Conservation (phyloP, 495 filamentous ascomycete genomes). For the Hypoxylon rickii region DNA sequence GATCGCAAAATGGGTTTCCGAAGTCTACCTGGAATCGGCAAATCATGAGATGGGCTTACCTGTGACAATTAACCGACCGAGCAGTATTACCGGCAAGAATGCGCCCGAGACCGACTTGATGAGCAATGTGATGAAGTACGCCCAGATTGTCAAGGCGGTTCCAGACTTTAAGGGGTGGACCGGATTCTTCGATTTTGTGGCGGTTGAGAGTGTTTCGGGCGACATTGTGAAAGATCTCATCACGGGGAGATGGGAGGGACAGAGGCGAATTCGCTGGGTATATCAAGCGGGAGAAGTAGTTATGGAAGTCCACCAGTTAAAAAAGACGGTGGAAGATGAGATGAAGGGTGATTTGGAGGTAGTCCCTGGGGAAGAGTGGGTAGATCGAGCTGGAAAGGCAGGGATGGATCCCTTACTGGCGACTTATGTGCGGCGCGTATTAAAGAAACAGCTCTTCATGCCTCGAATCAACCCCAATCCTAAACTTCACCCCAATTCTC, state of each 20-base stretch:
- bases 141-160: neutral
- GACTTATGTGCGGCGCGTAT: neutral
- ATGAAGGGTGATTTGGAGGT: neutral
- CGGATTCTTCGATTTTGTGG: neutral
- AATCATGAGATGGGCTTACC: neutral
- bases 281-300: neutral
- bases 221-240: neutral
- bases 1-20: neutral
- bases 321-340: neutral
- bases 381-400: neutral
- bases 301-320: neutral
- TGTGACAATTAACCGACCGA: neutral
- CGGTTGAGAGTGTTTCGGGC: neutral
- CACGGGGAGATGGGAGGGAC: neutral
- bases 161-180: neutral
- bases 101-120: neutral
- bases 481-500: too few relatives aligned
- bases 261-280: neutral
- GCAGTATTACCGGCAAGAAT: neutral
- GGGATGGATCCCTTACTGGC: neutral
- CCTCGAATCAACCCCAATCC: too few relatives aligned
- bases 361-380: neutral
- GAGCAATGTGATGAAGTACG: neutral
- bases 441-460: too few relatives aligned
- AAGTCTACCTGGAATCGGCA: neutral